Evolutionary conservation across 176 grass and related monocot genomes (phyloP), one percentile per base, ranked within the genome.

Genomic region (Oryza punctata): DNA sequence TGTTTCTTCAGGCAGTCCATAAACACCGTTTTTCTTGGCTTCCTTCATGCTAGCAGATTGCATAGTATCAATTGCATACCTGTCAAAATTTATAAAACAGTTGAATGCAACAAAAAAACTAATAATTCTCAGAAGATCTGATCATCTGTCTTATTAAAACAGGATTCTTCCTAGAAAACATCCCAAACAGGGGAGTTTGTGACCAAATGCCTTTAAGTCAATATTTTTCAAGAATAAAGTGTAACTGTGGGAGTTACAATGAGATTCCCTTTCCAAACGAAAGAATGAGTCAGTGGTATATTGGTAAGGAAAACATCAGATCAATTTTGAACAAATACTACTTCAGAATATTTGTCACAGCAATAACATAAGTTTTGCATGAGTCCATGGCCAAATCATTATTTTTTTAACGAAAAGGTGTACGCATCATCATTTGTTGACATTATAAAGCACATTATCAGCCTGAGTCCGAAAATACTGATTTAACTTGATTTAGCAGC

Each of bases 51-150:
- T 91, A 59, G 80, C 87, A 80, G 89, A 93, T 87, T 98, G 96
- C 92, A 98, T 95, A 15, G 91, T 87, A 73, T 95, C 96, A 85
- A 98, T 98, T 18, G 86, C 87, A 77, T 88, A 95, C 91, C 96
- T 98, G 87, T 83, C 50, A 79, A 79, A 85, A 85, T 5, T 70
- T 72, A 89, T 75, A 24, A 78, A 5, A 69, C 59, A 85, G 81
- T 63, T 11, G 10, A 65, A 43, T 44, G 70, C 83, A 63, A 81
- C 18, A 19, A 54, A 65, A 89, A 76, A 49, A 75, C 16, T 80
- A 79, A 30, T 43, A 19, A 19, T 19, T n/a, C 16, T 19, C 50
- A 75, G 54, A 85, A 78, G 46, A 78, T 57, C 0, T 69, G 54
- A 85, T 72, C 35, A 78, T 57, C 0, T 32, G 9, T 43, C 43